Percentiles rank a stretch among this genome's conserved stretches.
phyloP scores from a whole-genome alignment of 305 asterid genomes.

The Rubia peregrina region DNA sequence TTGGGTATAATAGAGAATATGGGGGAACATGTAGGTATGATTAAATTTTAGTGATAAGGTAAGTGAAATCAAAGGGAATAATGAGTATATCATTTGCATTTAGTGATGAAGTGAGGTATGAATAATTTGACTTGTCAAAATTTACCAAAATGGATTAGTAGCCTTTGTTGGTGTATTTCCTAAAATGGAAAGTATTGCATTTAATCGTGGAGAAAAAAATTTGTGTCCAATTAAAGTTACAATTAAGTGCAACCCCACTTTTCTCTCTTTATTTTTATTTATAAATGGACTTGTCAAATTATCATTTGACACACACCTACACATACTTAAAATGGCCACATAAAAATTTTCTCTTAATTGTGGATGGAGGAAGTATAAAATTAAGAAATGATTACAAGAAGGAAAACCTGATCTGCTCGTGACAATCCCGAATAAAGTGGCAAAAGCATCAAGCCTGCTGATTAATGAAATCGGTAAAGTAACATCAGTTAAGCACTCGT shows the following conservation, averaged over 20 bases:
- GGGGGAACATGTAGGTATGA: not conserved
- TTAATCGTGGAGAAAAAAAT: not conserved
- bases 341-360: not conserved
- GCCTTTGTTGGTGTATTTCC: not conserved
- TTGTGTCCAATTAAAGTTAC: no score
- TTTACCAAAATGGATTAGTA: not conserved
- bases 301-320: no score
- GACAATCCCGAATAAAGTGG: conserved; percentile 90
- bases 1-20: not conserved
- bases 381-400: not conserved
- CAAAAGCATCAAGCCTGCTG: conserved; percentile 69
- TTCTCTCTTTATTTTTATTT: no score
- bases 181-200: not conserved
- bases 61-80: not conserved
- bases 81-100: not conserved
- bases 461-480: conserved; percentile 11
- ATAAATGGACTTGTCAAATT: no score
- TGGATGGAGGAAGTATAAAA: not conserved
- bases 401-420: conserved; percentile 74
- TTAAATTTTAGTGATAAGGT: not conserved
- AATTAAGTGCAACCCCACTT: no score
- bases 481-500: conserved; percentile 9
- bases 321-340: no score
- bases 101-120: not conserved
- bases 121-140: not conserved